phyloP scores from a whole-genome alignment of 2,329 filamentous ascomycete species.

The Aspergillus jensenii region DNA sequence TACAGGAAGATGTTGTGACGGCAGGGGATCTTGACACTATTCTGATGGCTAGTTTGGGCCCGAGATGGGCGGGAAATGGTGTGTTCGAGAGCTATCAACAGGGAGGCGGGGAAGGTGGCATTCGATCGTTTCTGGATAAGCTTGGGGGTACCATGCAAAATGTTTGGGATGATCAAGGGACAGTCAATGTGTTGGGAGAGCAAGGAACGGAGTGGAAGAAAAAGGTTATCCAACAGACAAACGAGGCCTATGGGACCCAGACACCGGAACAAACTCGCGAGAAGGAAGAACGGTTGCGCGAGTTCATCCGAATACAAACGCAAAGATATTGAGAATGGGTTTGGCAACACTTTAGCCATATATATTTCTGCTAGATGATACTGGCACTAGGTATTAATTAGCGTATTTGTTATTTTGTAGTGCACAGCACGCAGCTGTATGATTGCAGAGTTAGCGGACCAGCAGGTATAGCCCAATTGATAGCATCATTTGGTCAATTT shows the following conservation, averaged over 20 bases:
- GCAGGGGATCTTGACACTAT: slow-evolving; percentile 56
- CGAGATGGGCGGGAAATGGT: slow-evolving; percentile 56
- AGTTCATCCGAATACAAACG: slow-evolving; percentile 25
- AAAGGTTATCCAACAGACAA: slow-evolving; percentile 46
- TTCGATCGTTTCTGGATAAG: slow-evolving; percentile 56
- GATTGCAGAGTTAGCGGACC: no score
- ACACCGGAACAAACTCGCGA: slow-evolving; percentile 19
- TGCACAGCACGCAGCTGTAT: no score
- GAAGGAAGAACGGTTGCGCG: slow-evolving; percentile 28
- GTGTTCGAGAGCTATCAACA: slow-evolving; percentile 61
- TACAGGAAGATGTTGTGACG: slow-evolving; percentile 53
- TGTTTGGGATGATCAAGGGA: slow-evolving; percentile 54
- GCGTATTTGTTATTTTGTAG: no score
- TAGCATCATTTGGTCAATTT: no score
- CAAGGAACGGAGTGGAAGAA: slow-evolving; percentile 48
- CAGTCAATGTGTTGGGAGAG: slow-evolving; percentile 33
- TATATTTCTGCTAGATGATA: not conserved
- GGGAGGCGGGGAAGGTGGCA: slow-evolving; percentile 55
- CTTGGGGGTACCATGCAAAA: slow-evolving; percentile 56
- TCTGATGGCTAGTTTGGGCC: slow-evolving; percentile 53
- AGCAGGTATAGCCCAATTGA: no score
- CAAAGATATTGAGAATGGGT: slow-evolving; percentile 7
- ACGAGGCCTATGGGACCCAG: slow-evolving; percentile 47
- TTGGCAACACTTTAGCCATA: not conserved
- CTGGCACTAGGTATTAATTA: no score